Evolutionary conservation across 1,284 basidiomycete species (phyloP).

Genomic region (Trametes polyzona): DNA sequence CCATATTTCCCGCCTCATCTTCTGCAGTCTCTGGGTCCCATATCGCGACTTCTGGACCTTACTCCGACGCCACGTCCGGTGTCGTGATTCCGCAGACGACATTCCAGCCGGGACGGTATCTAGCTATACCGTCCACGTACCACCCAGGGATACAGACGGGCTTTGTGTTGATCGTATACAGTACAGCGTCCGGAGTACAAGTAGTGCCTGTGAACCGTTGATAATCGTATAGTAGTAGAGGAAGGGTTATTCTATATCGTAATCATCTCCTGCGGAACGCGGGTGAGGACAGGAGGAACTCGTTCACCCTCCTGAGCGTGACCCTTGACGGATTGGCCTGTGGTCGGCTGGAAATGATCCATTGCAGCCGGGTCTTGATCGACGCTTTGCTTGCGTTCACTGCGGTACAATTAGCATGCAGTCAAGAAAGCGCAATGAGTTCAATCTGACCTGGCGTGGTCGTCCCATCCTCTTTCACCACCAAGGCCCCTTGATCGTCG

Average conservation of each 20-base stretch:
- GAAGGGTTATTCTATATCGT: background rate
- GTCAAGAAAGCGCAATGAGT: background rate
- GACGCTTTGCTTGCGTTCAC: constrained; percentile 49
- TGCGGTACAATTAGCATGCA: background rate
- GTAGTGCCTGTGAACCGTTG: constrained; percentile 12
- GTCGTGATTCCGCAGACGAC: constrained; percentile 61
- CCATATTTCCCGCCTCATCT: constrained; percentile 50
- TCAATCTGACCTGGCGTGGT: constrained; percentile 13
- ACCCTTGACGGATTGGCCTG: constrained; percentile 75
- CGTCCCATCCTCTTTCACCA: constrained; percentile 1
- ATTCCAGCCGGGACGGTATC: constrained; percentile 67
- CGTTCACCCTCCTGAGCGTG: constrained; percentile 80
- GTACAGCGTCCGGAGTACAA: constrained; percentile 30
- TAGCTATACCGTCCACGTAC: constrained; percentile 76
- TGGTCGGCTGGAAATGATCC: constrained; percentile 78
- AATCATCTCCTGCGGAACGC: constrained; percentile 1
- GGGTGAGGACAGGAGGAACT: constrained; percentile 59
- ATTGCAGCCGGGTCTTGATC: constrained; percentile 73
- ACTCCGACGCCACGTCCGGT: constrained; percentile 72
- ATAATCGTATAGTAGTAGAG: background rate
- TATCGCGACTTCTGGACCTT: constrained; percentile 75
- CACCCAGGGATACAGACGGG: constrained; percentile 56
- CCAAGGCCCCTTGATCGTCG: constrained; percentile 49
- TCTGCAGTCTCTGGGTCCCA: constrained; percentile 43
- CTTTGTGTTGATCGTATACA: constrained; percentile 72